Evolutionary conservation across 192 early-diverging fungal species (phyloP), one percentile per base, ranked within the genome.

Genomic region (Lobosporangium transversale): DNA sequence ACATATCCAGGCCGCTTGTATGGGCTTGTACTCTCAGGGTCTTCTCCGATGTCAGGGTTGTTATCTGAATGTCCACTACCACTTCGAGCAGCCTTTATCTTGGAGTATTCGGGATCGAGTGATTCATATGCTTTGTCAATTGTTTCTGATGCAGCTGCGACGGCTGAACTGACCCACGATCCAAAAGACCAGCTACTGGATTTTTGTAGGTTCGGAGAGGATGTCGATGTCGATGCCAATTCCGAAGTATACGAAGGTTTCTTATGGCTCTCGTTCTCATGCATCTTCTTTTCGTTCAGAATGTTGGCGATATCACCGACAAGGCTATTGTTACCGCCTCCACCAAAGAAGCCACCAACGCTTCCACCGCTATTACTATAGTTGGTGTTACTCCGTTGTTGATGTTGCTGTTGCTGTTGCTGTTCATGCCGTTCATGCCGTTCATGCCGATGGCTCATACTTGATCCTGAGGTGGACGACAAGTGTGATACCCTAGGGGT

Each of bases 111-210:
- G n/a, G 73, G 73, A 20, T 76, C 73, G 18, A 76, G 37, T 3
- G 64, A 37, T 43, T 76, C 73, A 36, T 76, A 76, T 0, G 73
- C 73, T 59, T 76, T 66, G 40, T 76, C 73, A 27, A 76, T 67
- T 44, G 44, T 56, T 8, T 76, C 73, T 17, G 64, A 55, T 6
- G 73, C 73, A 1, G 29, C 73, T 0, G 73, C 73, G 18, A 76
- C 73, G 3, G 73, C 73, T 35, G 73, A 76, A n/a, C 73, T 76
- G 47, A 76, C 58, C 63, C 63, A 66, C 2, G 73, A 76, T 58
- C 73, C 73, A 58, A 76, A 67, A 37, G 73, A 76, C 73, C 73
- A 76, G 53, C 73, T 49, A 29, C 73, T 62, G 51, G 73, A 62
- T 57, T 76, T 76, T 18, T 52, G 64, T 32, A 35, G 11, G 27